Conservation (phyloP, 768 basidiomycete genomes). For the Serendipita indica region DNA sequence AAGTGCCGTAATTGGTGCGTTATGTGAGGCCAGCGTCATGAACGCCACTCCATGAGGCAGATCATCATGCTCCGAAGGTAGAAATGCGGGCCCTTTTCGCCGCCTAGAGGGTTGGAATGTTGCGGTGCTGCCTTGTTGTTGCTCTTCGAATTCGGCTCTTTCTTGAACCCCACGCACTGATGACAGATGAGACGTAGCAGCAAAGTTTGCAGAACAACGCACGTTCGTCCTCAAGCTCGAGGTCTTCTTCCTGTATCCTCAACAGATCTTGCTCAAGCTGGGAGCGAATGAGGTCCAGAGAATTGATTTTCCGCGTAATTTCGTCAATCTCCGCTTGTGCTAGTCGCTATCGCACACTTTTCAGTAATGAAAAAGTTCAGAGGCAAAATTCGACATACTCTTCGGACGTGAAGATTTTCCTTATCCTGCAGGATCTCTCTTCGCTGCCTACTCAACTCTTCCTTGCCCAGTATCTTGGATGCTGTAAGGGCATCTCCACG, state of each 20-base stretch:
- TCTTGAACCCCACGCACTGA: conserved; percentile 84
- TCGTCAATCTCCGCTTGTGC: conserved; percentile 77
- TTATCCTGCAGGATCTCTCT: conserved; percentile 83
- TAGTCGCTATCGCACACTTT: conserved; percentile 41
- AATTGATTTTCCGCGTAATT: conserved; percentile 78
- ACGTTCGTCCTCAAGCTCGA: conserved; percentile 96
- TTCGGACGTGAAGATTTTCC: conserved; percentile 78
- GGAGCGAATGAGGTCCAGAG: conserved; percentile 62
- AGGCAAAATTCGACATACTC: conserved; percentile 35
- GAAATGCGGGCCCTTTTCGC: conserved; percentile 78
- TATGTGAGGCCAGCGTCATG: conserved; percentile 81
- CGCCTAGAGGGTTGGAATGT: conserved; percentile 47
- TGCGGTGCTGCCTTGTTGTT: conserved; percentile 20
- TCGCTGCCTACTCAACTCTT: conserved; percentile 71
- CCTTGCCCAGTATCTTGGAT: conserved; percentile 63
- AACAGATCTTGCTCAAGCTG: conserved; percentile 73
- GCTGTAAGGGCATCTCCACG: conserved; percentile 45
- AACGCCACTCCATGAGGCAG: conserved; percentile 89
- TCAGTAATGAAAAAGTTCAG: conserved; percentile 12
- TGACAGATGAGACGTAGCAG: neutral
- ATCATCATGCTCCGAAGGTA: conserved; percentile 95
- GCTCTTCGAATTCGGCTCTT: conserved; percentile 56
- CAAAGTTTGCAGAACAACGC: conserved; percentile 22
- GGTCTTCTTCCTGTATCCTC: conserved; percentile 82
- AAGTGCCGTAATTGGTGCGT: conserved; percentile 67